A percentile compares a stretch with the other conserved stretches of the same genome.
Evolutionary conservation across 176 grass and related monocot genomes (phyloP).

Genomic region (Calamus simplicifolius): DNA sequence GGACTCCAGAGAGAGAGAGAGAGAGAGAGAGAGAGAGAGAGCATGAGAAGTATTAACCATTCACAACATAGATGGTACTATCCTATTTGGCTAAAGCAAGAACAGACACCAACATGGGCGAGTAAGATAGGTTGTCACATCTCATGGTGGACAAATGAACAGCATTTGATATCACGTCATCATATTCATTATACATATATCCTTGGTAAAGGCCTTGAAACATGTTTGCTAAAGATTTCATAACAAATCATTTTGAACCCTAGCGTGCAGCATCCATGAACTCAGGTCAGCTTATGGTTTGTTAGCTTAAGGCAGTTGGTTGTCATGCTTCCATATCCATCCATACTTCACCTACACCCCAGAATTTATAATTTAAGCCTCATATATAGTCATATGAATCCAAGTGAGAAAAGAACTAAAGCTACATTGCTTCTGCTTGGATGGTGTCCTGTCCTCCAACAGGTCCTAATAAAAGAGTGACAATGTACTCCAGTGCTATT

Average conservation of each 20-base stretch:
- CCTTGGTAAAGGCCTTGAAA: conserved; percentile 2
- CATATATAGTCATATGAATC: too few species aligned
- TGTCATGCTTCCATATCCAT: too few species aligned
- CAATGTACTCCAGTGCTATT: too few species aligned
- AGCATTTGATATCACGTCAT: conserved; percentile 42
- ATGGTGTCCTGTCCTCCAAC: too few species aligned
- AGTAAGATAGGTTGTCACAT: conserved; percentile 34
- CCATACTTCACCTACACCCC: too few species aligned
- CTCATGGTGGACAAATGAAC: conserved; percentile 35
- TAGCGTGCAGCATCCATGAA: conserved; percentile 16
- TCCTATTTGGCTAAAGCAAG: not conserved
- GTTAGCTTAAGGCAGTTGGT: not conserved
- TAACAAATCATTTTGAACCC: conserved; percentile 27
- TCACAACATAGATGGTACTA: conserved; percentile 19
- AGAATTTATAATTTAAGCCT: too few species aligned
- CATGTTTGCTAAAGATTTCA: conserved; percentile 23
- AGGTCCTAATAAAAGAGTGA: too few species aligned
- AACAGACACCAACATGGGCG: conserved; percentile 18
- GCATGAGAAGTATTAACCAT: conserved; percentile 29
- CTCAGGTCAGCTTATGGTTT: not conserved
- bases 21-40: conserved; percentile 4
- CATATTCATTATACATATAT: conserved; percentile 17
- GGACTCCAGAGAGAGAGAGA: conserved; percentile 5
- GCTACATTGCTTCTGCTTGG: too few species aligned
- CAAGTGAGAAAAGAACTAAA: too few species aligned